These are phyloP conservation scores for Candida smagusa DNA, from an alignment of 1,139 yeast species.

Conservation along the genomic window DNA sequence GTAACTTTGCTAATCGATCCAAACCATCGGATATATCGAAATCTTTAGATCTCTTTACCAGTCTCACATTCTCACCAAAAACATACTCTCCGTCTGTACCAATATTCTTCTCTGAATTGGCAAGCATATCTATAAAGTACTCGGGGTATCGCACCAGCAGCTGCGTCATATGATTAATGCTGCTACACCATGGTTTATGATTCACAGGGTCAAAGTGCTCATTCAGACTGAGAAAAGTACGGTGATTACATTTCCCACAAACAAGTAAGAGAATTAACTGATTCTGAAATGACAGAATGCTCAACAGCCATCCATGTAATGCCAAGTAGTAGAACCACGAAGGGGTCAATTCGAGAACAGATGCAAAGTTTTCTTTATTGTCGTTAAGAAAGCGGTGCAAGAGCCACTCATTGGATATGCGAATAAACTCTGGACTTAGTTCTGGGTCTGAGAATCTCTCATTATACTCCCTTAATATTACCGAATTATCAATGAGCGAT, in stretches of 20 bases:
- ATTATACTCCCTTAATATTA: conserved; percentile 15
- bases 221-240: conserved; percentile 24
- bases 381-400: conserved; percentile 27
- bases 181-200: conserved; percentile 40
- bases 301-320: conserved; percentile 36
- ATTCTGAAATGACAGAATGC: conserved; percentile 28
- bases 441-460: conserved; percentile 7
- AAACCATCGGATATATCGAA: conserved; percentile 33
- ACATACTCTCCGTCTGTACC: conserved; percentile 28
- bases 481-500: conserved; percentile 26
- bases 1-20: conserved; percentile 31
- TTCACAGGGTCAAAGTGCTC: conserved; percentile 23
- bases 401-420: conserved; percentile 31
- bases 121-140: conserved; percentile 26
- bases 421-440: conserved; percentile 14
- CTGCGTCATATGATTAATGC: conserved; percentile 14
- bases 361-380: conserved; percentile 33
- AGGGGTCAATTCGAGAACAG: conserved; percentile 23
- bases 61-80: conserved; percentile 1
- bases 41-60: conserved; percentile 19
- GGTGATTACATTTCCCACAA: conserved; percentile 36
- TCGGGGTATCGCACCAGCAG: conserved; percentile 11
- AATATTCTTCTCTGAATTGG: conserved; percentile 18
- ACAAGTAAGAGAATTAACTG: conserved; percentile 29
- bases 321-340: conserved; percentile 34